These are phyloP conservation scores for Glonium stellatum DNA, from an alignment of 495 filamentous ascomycete genomes.

Conservation along the genomic window DNA sequence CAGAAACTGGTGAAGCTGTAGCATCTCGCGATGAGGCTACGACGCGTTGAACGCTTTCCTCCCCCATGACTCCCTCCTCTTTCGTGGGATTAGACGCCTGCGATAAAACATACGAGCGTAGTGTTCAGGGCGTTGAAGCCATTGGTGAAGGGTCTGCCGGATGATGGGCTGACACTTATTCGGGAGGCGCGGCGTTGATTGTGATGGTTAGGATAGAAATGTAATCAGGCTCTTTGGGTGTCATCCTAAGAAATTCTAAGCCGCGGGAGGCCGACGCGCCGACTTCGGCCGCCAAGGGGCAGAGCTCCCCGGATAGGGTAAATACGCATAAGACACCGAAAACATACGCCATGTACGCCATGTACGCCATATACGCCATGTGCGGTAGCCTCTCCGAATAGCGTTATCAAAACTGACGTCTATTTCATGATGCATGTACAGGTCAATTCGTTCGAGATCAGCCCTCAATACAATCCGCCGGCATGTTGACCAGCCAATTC, in stretches of 20 bases:
- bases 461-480: neutral
- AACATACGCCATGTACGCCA: neutral
- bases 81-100: neutral
- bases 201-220: neutral
- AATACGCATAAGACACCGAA: neutral
- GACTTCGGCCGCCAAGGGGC: neutral
- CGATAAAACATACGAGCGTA: neutral
- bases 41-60: neutral
- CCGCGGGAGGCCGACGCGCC: conserved; percentile 1
- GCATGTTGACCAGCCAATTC: conserved; percentile 33
- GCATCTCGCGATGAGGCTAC: neutral
- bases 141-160: neutral
- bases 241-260: neutral
- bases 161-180: neutral
- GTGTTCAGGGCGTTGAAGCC: neutral
- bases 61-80: conserved; percentile 3
- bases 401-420: no score
- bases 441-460: no score
- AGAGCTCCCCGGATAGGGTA: neutral
- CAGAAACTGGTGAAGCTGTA: neutral
- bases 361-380: neutral
- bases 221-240: neutral
- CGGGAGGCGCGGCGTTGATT: neutral
- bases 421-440: no score
- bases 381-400: no score